Evolutionary conservation across 2,329 filamentous ascomycete genomes (phyloP).

Genomic region (Cercospora citrullina): DNA sequence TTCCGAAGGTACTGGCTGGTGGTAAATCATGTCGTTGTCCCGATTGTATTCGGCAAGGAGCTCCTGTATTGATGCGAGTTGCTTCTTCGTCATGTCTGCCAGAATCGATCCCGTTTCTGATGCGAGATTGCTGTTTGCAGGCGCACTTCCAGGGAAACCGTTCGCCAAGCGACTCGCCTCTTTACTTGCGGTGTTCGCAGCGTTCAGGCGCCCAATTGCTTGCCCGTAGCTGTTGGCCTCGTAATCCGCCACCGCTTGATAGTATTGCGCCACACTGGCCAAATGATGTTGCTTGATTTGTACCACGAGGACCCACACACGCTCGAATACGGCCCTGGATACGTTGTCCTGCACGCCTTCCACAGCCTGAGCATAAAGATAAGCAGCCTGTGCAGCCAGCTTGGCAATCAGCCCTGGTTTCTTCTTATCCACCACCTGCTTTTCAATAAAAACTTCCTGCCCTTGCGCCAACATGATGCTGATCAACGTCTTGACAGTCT

Average conservation of each 20-base stretch:
- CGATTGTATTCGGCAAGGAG: conserved; percentile 75
- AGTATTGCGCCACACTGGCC: conserved; percentile 86
- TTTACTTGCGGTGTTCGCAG: conserved; percentile 74
- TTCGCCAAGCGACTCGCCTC: conserved; percentile 76
- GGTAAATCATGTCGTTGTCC: conserved; percentile 98
- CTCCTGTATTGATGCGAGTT: conserved; percentile 76
- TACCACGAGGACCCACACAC: conserved; percentile 81
- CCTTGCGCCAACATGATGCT: conserved; percentile 90
- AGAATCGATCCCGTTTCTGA: conserved; percentile 74
- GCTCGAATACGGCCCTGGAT: conserved; percentile 86
- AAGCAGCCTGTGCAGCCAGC: conserved; percentile 84
- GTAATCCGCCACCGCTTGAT: conserved; percentile 86
- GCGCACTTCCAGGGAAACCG: conserved; percentile 76
- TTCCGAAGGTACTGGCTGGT: conserved; percentile 85
- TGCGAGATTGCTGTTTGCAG: conserved; percentile 78
- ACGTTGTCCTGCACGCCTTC: conserved; percentile 94
- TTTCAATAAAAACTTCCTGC: conserved; percentile 96
- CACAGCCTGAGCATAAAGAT: conserved; percentile 80
- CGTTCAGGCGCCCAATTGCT: conserved; percentile 77
- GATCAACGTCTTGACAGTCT: conserved; percentile 94
- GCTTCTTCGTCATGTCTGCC: conserved; percentile 79
- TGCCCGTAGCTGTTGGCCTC: conserved; percentile 84
- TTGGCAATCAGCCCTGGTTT: conserved; percentile 91
- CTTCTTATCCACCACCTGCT: conserved; percentile 89
- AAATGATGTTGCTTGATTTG: conserved; percentile 82